Base-by-base conservation (phyloP, 495 filamentous ascomycete species). In the Xylaria longipes region DNA sequence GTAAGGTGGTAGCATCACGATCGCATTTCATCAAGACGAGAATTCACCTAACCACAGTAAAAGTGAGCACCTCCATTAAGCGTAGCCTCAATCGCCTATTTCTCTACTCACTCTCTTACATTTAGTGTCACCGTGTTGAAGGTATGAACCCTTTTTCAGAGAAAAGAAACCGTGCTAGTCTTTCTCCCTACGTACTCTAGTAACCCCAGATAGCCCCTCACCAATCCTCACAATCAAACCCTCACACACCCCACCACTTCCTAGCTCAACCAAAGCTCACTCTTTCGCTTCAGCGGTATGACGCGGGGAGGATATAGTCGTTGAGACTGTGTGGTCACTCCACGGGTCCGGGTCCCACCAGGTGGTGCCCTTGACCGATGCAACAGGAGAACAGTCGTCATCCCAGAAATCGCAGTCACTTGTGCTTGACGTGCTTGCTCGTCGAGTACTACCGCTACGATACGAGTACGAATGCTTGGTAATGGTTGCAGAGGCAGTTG, bases 371-470 rank as follows among this genome's bases (percentile, higher is more conserved):
- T 37, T 60, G 17, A 6, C 46, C 1, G 69, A 33, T 9, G 14
- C 35, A 6, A 6, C 39, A 45, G 60, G 45, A 15, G n/a, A 65
- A 46, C 69, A 71, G 46, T 56, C 57, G 1, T 56, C 60, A 5
- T 25, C 57, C 69, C 60, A 65, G 27, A 71, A 46, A 17, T 57
- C 69, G 25, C 69, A 71, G 3, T 71, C 61, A 11, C 33, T 71
- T 5, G 37, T 56, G 0, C 45, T 52, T 63, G 68, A 70, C 22
- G 68, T 63, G 27, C 41, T 56, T 56, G 60, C 25, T 54, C 43
- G 43, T 31, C 58, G 31, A 33, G 46, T 71, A 15, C 37, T 27
- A 2, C 17, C n/a, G 27, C 56, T 41, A 33, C 14, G 60, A 41
- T 64, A 65, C 22, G 69, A 64, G 37, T 71, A 71, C 9, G 60